phyloP scores from a whole-genome alignment of 1,284 basidiomycete genomes.

The Pascua guehoae region DNA sequence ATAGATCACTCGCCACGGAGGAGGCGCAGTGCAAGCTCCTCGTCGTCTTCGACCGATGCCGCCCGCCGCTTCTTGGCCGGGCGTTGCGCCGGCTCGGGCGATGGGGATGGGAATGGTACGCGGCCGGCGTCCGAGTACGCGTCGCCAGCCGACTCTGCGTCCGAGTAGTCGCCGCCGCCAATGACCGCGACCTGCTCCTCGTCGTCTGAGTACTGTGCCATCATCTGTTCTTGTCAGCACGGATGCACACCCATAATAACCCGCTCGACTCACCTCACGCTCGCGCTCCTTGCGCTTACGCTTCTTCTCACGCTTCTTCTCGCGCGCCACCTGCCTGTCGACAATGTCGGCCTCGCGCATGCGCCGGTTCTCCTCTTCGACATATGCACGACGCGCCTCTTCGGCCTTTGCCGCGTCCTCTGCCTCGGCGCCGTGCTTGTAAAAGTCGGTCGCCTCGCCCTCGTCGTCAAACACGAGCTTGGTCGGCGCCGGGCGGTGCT shows the following conservation, averaged over 20 bases:
- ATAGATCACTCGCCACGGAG: slow-evolving; percentile 26
- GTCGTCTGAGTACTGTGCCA: slow-evolving; percentile 11
- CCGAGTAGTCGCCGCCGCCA: slow-evolving; percentile 9
- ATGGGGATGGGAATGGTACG: slow-evolving; percentile 12
- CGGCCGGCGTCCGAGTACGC: not conserved
- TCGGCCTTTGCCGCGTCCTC: slow-evolving; percentile 64
- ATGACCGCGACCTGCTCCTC: slow-evolving; percentile 14
- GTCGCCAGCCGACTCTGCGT: slow-evolving; percentile 6
- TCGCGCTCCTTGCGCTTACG: slow-evolving; percentile 82
- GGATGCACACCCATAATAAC: not conserved
- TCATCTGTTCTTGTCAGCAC: slow-evolving; percentile 5
- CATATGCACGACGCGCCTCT: slow-evolving; percentile 66
- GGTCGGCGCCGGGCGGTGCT: slow-evolving; percentile 58
- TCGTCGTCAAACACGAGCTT: slow-evolving; percentile 82
- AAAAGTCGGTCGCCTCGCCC: slow-evolving; percentile 71
- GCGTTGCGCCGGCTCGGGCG: slow-evolving; percentile 7
- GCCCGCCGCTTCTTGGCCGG: slow-evolving; percentile 16
- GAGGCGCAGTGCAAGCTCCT: slow-evolving; percentile 44
- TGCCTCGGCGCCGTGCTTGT: slow-evolving; percentile 67
- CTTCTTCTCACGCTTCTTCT: slow-evolving; percentile 81
- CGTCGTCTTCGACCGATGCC: slow-evolving; percentile 35
- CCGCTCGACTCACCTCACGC: slow-evolving; percentile 52
- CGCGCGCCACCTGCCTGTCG: slow-evolving; percentile 78
- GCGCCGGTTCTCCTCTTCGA: slow-evolving; percentile 66
- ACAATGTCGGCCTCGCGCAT: slow-evolving; percentile 66